Percentiles rank a stretch among this genome's conserved stretches.
phyloP scores from a whole-genome alignment of 176 grass and related monocot species.

The Carex pumila region DNA sequence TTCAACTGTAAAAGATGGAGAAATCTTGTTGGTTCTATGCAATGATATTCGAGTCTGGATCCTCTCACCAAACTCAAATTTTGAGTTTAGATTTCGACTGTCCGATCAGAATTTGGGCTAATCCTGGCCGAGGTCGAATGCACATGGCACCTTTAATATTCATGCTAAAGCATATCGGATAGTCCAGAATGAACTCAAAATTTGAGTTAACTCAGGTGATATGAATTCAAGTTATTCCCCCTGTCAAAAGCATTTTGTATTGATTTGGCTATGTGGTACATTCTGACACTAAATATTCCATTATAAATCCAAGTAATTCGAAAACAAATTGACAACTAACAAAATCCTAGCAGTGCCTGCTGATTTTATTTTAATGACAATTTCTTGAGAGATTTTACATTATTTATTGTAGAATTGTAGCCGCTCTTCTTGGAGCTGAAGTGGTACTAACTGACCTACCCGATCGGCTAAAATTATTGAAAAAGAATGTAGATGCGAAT shows the following conservation, averaged over 20 bases:
- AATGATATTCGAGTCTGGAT: too few relatives aligned
- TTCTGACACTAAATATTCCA: neutral
- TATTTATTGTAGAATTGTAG: conserved; percentile 30
- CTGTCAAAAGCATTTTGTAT: too few relatives aligned
- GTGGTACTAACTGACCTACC: conserved; percentile 67
- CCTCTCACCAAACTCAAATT: too few relatives aligned
- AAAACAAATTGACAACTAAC: neutral
- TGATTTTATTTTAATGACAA: neutral
- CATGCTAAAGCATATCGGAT: too few relatives aligned
- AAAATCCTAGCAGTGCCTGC: neutral
- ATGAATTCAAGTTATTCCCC: too few relatives aligned
- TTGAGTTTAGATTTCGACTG: too few relatives aligned
- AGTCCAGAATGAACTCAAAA: too few relatives aligned
- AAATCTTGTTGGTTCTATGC: neutral
- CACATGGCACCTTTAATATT: too few relatives aligned
- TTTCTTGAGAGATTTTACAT: neutral
- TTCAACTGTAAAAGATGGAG: neutral
- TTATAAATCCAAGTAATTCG: neutral
- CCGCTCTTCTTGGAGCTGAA: conserved; percentile 50
- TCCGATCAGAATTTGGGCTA: too few relatives aligned
- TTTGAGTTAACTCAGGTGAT: too few relatives aligned
- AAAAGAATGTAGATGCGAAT: conserved; percentile 59
- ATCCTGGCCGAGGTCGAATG: too few relatives aligned
- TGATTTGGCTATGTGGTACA: too few relatives aligned
- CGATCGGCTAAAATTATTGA: conserved; percentile 71